Conservation (phyloP, 371 early-diverging fungal genomes). For the Dinochytrium kinnereticum region DNA sequence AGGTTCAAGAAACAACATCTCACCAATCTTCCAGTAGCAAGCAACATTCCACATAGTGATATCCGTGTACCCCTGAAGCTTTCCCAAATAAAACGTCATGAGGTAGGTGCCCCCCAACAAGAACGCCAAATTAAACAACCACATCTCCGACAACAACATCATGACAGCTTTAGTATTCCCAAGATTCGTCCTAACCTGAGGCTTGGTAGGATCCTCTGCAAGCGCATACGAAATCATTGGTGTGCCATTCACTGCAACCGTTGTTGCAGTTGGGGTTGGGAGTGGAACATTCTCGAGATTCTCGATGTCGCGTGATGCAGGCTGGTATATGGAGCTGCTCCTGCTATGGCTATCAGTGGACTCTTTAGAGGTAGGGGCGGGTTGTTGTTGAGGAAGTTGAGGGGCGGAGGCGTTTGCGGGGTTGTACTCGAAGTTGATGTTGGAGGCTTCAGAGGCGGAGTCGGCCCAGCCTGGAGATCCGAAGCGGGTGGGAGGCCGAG, state of each 20-base stretch:
- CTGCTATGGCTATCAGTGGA: background rate
- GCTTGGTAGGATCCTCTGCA: slow-evolving; percentile 26
- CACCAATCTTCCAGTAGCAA: slow-evolving; percentile 61
- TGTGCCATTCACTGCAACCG: slow-evolving; percentile 3
- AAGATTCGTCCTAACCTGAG: slow-evolving; percentile 43
- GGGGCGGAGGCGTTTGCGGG: background rate
- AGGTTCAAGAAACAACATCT: too few species aligned
- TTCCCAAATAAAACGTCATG: slow-evolving; percentile 48
- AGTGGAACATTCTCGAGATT: background rate
- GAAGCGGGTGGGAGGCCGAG: too few species aligned
- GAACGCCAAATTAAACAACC: slow-evolving; percentile 52
- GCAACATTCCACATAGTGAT: slow-evolving; percentile 50
- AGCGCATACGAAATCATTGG: slow-evolving; percentile 44
- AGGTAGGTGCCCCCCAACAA: slow-evolving; percentile 50
- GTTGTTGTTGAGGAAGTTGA: too few species aligned
- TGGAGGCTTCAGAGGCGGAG: slow-evolving; percentile 19
- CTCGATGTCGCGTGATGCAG: background rate
- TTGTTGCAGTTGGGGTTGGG: background rate
- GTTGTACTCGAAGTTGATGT: slow-evolving; percentile 11
- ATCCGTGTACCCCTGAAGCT: slow-evolving; percentile 44
- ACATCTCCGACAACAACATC: slow-evolving; percentile 52
- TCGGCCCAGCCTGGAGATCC: slow-evolving; percentile 25
- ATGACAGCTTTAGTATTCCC: slow-evolving; percentile 55
- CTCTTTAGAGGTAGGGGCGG: background rate
- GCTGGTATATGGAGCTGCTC: background rate